A percentile compares a stretch with the other conserved stretches of the same genome.
Evolutionary conservation across 306 rosid genomes (phyloP).

Genomic region (Lupinus albus): DNA sequence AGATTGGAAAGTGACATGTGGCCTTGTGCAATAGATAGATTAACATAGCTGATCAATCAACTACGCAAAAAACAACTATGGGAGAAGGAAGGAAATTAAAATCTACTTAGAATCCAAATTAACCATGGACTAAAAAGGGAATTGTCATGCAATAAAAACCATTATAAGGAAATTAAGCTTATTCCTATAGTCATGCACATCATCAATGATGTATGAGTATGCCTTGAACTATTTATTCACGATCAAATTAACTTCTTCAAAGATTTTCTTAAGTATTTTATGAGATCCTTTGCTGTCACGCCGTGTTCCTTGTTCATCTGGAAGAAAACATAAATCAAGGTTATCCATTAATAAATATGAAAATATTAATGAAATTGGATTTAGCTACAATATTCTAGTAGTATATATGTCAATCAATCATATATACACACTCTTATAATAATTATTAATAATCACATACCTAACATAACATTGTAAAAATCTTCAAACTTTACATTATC

Average conservation of each 20-base stretch:
- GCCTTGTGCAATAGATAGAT: constrained; percentile 18
- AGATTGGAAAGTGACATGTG: constrained; percentile 31
- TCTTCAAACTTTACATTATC: no score
- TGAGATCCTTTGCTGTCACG: constrained; percentile 60
- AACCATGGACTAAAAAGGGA: constrained; percentile 16
- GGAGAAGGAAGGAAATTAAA: no score
- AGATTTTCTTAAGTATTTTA: constrained; percentile 50
- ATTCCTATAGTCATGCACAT: constrained; percentile 21
- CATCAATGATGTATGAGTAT: constrained; percentile 4
- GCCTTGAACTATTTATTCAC: constrained; percentile 1
- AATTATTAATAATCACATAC: no score
- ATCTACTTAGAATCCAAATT: constrained; percentile 3
- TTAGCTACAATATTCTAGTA: no score
- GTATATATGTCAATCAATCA: no score
- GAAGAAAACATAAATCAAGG: constrained; percentile 17
- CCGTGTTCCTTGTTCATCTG: constrained; percentile 69
- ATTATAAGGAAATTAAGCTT: constrained; percentile 1
- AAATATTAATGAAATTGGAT: no score
- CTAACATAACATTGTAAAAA: no score
- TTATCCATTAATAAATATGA: no score
- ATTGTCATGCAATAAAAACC: background rate
- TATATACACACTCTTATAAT: no score
- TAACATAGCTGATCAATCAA: constrained; percentile 44
- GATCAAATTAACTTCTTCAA: constrained; percentile 44
- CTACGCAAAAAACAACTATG: constrained; percentile 50